Evolutionary conservation across 2,329 filamentous ascomycete species (phyloP), one percentile per base, ranked within the genome.

Genomic region (Leptographium galeiforme): DNA sequence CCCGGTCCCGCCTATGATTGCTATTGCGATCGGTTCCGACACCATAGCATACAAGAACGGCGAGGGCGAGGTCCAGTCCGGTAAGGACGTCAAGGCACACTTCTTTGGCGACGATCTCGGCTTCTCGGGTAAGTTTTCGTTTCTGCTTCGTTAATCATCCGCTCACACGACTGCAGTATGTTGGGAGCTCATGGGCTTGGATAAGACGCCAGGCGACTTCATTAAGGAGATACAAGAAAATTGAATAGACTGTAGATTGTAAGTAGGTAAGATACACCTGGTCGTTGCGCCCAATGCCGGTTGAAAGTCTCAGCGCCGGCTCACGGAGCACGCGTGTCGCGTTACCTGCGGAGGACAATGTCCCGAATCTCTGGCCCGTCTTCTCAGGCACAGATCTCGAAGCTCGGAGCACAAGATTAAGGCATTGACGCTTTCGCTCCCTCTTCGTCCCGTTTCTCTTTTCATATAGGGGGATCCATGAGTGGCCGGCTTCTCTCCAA

Each of bases 81-180:
- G 84, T 0, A 76, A 79, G 56, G 79, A 87, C 50, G 71, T 85
- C 13, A 74, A 81, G 72, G 64, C 78, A 58, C 65, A 68, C 6
- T 84, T 83, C 62, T 89, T 89, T 64, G 76, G 79, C 18, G 72
- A 84, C 51, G 85, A 89, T 61, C 68, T 89, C 53, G 85, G 77
- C 0, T 81, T 81, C 61, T 70, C 67, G 8, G 82, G 52, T 53
- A 44, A 45, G 52, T 32, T 18, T 12, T 25, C 8, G 14, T 12
- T 32, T 8, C 16, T 36, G 12, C 48, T 8, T 7, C 30, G 25
- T n/a, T 2, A 19, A 10, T 41, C 6, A 16, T n/a, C 14, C n/a
- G 14, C 41, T 51, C 38, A 47, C 41, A n/a, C 33, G 19, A 3
- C n/a, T 38, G 16, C 51, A 53, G 51, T 48, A 13, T 53, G 51